A percentile compares a stretch with the other conserved stretches of the same genome.
phyloP scores from a whole-genome alignment of 2,329 filamentous ascomycete genomes.

The Fusarium sp. region DNA sequence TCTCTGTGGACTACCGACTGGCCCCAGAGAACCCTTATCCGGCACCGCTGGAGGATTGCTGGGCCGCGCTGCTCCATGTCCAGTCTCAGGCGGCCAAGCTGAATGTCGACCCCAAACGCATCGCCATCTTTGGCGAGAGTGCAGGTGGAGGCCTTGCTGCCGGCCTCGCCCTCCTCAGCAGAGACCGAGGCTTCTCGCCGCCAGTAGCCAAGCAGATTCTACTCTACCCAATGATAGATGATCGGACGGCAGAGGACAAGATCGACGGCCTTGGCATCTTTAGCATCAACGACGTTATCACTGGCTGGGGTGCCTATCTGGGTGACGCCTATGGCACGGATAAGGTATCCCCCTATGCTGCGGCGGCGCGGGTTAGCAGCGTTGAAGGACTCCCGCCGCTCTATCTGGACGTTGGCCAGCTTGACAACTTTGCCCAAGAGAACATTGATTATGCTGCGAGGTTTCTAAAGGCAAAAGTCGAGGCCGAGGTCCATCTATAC shows the following conservation, averaged over 20 bases:
- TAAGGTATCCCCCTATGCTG: background rate
- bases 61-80: conserved; percentile 1
- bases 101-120: background rate
- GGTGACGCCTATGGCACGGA: background rate
- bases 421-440: background rate
- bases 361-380: background rate
- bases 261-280: conserved; percentile 2
- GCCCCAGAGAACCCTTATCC: conserved; percentile 16
- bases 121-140: conserved; percentile 29
- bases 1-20: conserved; percentile 22
- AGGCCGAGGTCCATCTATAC: background rate
- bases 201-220: conserved; percentile 15
- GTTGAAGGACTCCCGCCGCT: background rate
- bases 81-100: background rate
- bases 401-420: background rate
- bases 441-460: background rate
- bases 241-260: conserved; percentile 1
- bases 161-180: conserved; percentile 1
- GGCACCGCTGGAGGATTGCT: conserved; percentile 9
- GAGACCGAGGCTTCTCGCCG: conserved; percentile 6
- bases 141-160: conserved; percentile 17
- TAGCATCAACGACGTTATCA: conserved; percentile 10
- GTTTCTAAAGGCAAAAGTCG: background rate
- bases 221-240: conserved; percentile 20
- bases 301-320: conserved; percentile 16